These are phyloP conservation scores for Boechera retrofracta DNA, from an alignment of 345 rosid species.

Conservation along the genomic window DNA sequence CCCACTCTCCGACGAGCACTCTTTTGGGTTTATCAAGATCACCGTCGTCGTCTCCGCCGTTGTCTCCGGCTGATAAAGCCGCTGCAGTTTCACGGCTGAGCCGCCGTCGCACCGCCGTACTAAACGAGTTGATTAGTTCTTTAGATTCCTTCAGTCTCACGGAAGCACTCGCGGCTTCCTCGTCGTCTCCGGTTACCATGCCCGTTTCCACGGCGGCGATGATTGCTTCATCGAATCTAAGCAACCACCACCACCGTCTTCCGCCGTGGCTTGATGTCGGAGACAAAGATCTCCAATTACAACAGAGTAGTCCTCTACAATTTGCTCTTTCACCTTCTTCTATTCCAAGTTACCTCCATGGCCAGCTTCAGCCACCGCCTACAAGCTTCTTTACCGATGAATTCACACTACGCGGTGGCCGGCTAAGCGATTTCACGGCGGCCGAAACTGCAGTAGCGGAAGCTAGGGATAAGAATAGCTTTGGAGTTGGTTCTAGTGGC, in stretches of 20 bases:
- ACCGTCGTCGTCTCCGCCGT: constrained; percentile 65
- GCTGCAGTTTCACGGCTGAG: constrained; percentile 33
- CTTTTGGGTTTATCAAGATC: constrained; percentile 59
- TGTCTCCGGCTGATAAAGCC: constrained; percentile 61
- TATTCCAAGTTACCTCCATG: constrained; percentile 41
- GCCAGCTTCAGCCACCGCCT: constrained; percentile 25
- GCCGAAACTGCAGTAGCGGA: constrained; percentile 25
- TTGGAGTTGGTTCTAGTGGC: constrained; percentile 37
- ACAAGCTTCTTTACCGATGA: constrained; percentile 34
- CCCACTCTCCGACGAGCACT: constrained; percentile 71
- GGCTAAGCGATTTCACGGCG: constrained; percentile 24
- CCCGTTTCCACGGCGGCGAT: constrained; percentile 41
- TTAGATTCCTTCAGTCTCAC: constrained; percentile 59
- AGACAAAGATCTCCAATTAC: constrained; percentile 45
- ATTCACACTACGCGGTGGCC: constrained; percentile 38
- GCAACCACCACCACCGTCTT: constrained; percentile 33
- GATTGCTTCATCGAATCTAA: constrained; percentile 15
- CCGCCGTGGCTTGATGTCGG: constrained; percentile 58
- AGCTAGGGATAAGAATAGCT: constrained; percentile 31
- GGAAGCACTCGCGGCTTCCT: constrained; percentile 39
- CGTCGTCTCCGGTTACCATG: constrained; percentile 26
- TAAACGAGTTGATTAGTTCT: constrained; percentile 60
- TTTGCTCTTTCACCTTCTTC: constrained; percentile 71
- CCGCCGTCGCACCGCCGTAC: constrained; percentile 31
- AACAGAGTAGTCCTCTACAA: constrained; percentile 41